phyloP scores from a whole-genome alignment of 495 filamentous ascomycete genomes.

The Aspergillus asperescens region DNA sequence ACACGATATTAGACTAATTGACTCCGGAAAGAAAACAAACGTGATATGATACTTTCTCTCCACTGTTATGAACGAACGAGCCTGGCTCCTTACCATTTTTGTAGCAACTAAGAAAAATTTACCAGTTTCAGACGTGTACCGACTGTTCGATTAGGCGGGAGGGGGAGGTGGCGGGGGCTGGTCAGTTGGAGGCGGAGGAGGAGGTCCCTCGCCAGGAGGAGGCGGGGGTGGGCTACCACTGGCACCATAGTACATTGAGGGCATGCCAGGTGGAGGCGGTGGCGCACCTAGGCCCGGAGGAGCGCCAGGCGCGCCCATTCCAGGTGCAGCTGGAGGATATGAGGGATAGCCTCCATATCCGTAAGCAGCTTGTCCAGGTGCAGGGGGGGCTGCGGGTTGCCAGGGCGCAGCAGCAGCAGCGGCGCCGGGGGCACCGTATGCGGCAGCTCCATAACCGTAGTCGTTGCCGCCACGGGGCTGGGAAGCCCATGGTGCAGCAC shows the following conservation, averaged over 20 bases:
- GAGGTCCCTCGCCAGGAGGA: slow-evolving; percentile 55
- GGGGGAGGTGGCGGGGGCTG: slow-evolving; percentile 65
- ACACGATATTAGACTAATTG: neutral
- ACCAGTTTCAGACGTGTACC: neutral
- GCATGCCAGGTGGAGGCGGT: slow-evolving; percentile 64
- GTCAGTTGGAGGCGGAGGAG: slow-evolving; percentile 67
- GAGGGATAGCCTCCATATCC: slow-evolving; percentile 51
- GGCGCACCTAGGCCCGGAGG: slow-evolving; percentile 62
- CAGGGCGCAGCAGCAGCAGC: slow-evolving; percentile 59
- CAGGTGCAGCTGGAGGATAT: slow-evolving; percentile 51
- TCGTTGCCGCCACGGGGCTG: slow-evolving; percentile 45
- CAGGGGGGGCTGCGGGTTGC: slow-evolving; percentile 55
- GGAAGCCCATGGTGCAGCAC: slow-evolving; percentile 51
- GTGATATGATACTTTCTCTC: neutral
- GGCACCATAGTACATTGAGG: slow-evolving; percentile 58
- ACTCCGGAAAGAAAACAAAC: neutral
- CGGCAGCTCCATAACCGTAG: slow-evolving; percentile 45
- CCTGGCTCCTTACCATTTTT: neutral
- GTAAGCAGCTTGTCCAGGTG: slow-evolving; percentile 47
- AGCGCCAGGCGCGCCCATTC: slow-evolving; percentile 58
- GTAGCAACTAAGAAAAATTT: neutral
- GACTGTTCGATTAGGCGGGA: neutral
- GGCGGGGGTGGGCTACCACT: slow-evolving; percentile 63
- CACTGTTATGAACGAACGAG: neutral
- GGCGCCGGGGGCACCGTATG: slow-evolving; percentile 31